These are phyloP conservation scores for Hanseniaspora lindneri DNA, from an alignment of 805 yeast species.

Conservation along the genomic window DNA sequence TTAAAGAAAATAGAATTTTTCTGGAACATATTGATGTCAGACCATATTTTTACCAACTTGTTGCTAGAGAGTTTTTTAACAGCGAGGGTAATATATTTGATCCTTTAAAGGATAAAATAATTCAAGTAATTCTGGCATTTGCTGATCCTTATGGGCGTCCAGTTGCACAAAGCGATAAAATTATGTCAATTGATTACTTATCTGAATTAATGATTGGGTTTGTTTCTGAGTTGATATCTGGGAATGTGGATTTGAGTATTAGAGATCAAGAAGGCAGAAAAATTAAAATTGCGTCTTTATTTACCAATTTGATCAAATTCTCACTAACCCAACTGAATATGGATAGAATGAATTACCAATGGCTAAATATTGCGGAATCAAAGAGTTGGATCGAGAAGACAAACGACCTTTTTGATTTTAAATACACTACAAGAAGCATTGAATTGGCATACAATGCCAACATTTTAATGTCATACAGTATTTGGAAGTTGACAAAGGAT, in stretches of 20 bases:
- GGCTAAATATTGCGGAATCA: slow-evolving; percentile 30
- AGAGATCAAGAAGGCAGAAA: not conserved
- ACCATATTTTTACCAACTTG: not conserved
- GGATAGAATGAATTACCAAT: slow-evolving; percentile 16
- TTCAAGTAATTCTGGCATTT: slow-evolving; percentile 29
- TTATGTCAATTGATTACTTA: slow-evolving; percentile 46
- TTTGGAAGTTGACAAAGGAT: slow-evolving; percentile 28
- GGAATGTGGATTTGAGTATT: not conserved
- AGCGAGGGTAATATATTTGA: slow-evolving; percentile 17
- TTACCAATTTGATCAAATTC: slow-evolving; percentile 4
- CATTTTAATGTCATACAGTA: slow-evolving; percentile 34
- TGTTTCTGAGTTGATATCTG: slow-evolving; percentile 18
- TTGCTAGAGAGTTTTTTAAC: not conserved
- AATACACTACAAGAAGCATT: slow-evolving; percentile 31
- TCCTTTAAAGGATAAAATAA: slow-evolving; percentile 17
- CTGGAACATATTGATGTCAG: slow-evolving; percentile 3
- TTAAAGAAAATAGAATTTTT: not conserved
- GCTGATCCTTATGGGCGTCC: slow-evolving; percentile 65
- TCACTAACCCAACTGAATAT: slow-evolving; percentile 5
- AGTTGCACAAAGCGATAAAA: slow-evolving; percentile 40
- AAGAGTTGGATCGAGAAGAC: slow-evolving; percentile 20
- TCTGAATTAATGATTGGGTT: slow-evolving; percentile 42
- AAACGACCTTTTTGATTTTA: slow-evolving; percentile 30
- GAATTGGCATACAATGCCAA: slow-evolving; percentile 37
- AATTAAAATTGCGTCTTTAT: slow-evolving; percentile 1